Evolutionary conservation across 805 yeast genomes (phyloP), one percentile per base, ranked within the genome.

Genomic region (Yueomyces sinensis): DNA sequence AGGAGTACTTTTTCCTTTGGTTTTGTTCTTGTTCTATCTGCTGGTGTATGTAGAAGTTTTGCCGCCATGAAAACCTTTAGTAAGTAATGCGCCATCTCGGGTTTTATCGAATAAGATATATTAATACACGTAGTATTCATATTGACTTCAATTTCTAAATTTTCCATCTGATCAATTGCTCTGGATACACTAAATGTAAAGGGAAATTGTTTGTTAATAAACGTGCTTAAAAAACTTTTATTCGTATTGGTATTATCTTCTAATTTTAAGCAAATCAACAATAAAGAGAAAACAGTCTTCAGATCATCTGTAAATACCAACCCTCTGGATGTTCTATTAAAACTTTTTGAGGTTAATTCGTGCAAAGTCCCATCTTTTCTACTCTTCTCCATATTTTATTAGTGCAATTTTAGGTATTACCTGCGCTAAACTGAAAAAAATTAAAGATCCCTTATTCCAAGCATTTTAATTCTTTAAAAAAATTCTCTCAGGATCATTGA

Each of bases 21-120:
- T 29, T 51, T 58, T 13, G 50, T 42, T 30, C 80, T 51, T 0
- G 94, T 83, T 45, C 89, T 61, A 41, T 80, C 86, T 3, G 72
- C 70, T 0, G 94, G 94, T 13, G 72, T 70, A 50, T 84, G 94
- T 9, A 84, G 43, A 2, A 83, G 55, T 41, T 72, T 74, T 0
- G 82, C 78, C 2, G 61, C 59, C 63, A 70, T 74, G 46, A 77
- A 80, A 18, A 60, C 53, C 24, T 57, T 57, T 4, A 81, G 36
- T 13, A 79, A 50, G 1, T 61, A 58, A 4, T 45, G 33, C 0
- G 77, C 81, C 32, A 74, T 50, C 4, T 66, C 70, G 0, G 62
- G 52, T 35, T 66, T 70, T 23, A 80, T 70, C 4, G 62, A 53
- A 44, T 76, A 79, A 0, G 73, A 63, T 3, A 77, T 64, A 3